A percentile compares a stretch with the other conserved stretches of the same genome.
Evolutionary conservation across 148 eudicot species (phyloP).

Genomic region (Spergularia marina): DNA sequence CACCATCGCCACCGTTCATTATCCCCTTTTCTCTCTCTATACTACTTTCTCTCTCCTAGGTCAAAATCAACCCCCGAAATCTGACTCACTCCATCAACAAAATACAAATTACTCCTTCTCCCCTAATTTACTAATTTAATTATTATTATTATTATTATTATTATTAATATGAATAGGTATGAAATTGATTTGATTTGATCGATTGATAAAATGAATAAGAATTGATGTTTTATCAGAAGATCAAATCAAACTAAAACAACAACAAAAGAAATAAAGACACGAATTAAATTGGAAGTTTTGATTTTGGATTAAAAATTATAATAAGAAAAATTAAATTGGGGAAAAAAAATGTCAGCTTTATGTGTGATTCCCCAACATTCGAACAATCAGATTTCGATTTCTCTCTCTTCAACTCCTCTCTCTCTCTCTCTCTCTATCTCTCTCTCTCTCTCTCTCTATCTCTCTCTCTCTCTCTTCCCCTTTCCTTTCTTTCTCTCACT

Average conservation of each 20-base stretch:
- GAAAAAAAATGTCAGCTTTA: constrained; percentile 30
- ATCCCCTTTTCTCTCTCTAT: constrained; percentile 6
- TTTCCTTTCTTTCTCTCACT: not conserved
- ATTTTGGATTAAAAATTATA: too few species aligned
- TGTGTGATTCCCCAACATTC: constrained; percentile 28
- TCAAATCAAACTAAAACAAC: not conserved
- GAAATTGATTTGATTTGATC: constrained; percentile 11
- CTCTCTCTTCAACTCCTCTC: constrained; percentile 14
- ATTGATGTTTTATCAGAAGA: constrained; percentile 1
- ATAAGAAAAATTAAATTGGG: too few species aligned
- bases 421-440: constrained; percentile 11
- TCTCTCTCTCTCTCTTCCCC: constrained; percentile 15
- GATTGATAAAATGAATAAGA: constrained; percentile 1
- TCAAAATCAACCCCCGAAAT: constrained; percentile 22
- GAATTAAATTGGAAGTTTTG: not conserved
- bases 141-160: not conserved
- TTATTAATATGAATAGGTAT: not conserved
- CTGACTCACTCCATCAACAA: constrained; percentile 23
- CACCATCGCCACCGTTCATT: constrained; percentile 65
- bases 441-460: constrained; percentile 20
- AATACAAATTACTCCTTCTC: too few species aligned
- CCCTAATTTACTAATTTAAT: not conserved
- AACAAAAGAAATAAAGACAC: not conserved
- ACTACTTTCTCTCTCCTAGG: constrained; percentile 14
- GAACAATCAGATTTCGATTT: constrained; percentile 39